These are phyloP conservation scores for Podosphaera aphanis DNA, from an alignment of 2,329 filamentous ascomycete genomes.

Conservation along the genomic window DNA sequence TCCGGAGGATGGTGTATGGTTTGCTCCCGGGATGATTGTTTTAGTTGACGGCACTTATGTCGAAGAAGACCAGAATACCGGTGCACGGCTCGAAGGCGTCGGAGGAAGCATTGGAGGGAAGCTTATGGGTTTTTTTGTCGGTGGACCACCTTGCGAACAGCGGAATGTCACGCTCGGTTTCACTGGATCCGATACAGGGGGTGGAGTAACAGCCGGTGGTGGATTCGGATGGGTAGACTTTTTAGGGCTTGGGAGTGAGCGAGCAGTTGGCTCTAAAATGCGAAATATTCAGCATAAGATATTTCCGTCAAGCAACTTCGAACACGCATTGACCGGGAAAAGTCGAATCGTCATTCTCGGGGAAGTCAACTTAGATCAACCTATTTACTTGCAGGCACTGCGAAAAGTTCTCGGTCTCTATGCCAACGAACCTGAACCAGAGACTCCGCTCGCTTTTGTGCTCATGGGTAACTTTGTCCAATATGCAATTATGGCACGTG, in stretches of 20 bases:
- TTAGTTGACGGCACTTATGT: conserved; percentile 91
- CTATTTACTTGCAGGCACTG: conserved; percentile 58
- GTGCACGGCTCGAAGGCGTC: conserved; percentile 51
- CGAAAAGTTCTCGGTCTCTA: conserved; percentile 58
- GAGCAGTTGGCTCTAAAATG: conserved; percentile 65
- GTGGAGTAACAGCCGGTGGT: conserved; percentile 40
- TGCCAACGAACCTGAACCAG: conserved; percentile 35
- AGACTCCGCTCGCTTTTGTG: conserved; percentile 56
- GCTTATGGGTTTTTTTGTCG: conserved; percentile 76
- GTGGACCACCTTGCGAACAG: conserved; percentile 75
- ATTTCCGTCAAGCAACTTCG: conserved; percentile 19
- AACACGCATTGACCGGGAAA: conserved; percentile 17
- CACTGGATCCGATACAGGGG: conserved; percentile 28
- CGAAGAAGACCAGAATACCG: conserved; percentile 55
- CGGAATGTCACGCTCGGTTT: conserved; percentile 55
- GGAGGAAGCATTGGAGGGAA: conserved; percentile 80
- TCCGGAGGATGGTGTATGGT: conserved; percentile 73
- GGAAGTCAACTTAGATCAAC: conserved; percentile 68
- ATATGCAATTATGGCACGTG: conserved; percentile 40
- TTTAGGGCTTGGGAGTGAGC: conserved; percentile 70
- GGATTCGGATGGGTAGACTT: conserved; percentile 97
- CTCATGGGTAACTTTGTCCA: conserved; percentile 66
- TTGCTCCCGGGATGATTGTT: conserved; percentile 86
- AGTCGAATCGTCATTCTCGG: conserved; percentile 52
- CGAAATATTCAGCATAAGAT: conserved; percentile 51